Evolutionary conservation across 768 basidiomycete species (phyloP).

Genomic region (Phlebiopsis flavidoalba): DNA sequence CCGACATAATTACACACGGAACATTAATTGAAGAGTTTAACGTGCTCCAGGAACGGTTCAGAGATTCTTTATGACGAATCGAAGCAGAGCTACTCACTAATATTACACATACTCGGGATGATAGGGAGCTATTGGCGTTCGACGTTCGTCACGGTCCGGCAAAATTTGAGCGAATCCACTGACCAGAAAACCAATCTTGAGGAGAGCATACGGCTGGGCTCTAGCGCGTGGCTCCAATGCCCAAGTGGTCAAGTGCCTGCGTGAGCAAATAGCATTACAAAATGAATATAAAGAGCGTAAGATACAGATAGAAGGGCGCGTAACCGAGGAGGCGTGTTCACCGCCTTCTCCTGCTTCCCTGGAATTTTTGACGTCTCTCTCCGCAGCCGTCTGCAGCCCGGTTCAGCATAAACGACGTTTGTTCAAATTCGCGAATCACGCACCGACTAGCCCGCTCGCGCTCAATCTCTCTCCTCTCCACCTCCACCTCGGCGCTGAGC

Average conservation of each 20-base stretch:
- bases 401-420: not conserved
- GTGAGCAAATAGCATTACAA: not conserved
- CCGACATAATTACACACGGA: too few species aligned
- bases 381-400: conserved; percentile 44
- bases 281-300: not conserved
- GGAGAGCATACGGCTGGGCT: too few species aligned
- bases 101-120: too few species aligned
- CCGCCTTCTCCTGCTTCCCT: conserved; percentile 25
- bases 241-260: not conserved
- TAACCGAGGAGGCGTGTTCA: not conserved
- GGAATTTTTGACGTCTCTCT: conserved; percentile 66
- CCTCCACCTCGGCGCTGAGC: conserved; percentile 83
- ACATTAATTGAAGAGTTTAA: too few species aligned
- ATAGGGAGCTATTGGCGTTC: too few species aligned
- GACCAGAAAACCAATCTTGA: too few species aligned
- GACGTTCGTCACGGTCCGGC: too few species aligned
- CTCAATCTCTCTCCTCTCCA: conserved; percentile 86
- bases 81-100: too few species aligned
- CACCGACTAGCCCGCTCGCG: conserved; percentile 77
- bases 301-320: not conserved
- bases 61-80: too few species aligned
- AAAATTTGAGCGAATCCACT: too few species aligned
- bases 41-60: too few species aligned
- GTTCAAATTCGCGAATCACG: conserved; percentile 18
- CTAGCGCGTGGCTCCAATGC: too few species aligned